Evolutionary conservation across 1,284 basidiomycete species (phyloP), one percentile per base, ranked within the genome.

Genomic region (Ceratobasidium sp.): DNA sequence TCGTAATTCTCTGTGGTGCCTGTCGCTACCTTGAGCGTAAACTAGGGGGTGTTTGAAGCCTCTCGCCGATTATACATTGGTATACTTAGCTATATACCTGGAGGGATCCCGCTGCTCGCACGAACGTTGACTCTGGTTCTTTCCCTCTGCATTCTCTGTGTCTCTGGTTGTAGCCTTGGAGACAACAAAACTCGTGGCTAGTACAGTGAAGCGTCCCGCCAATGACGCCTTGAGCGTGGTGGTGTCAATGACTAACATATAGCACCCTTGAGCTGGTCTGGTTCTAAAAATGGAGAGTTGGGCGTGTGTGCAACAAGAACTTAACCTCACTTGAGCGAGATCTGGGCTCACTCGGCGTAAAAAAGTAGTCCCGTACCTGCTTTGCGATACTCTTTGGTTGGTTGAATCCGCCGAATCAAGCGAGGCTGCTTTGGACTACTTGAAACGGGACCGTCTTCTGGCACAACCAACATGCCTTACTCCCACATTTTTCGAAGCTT

Each of bases 401-500:
- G 87, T 91, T 74, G 89, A 90, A 80, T 82, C 84, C 0, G 87
- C 86, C 78, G 85, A 86, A 54, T 90, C 90, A 0, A 80, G n/a
- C n/a, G n/a, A n/a, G n/a, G n/a, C n/a, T n/a, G n/a, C n/a, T n/a
- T n/a, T n/a, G n/a, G n/a, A n/a, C n/a, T n/a, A n/a, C n/a, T n/a
- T n/a, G n/a, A n/a, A n/a, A n/a, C n/a, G n/a, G n/a, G n/a, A n/a
- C n/a, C n/a, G n/a, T n/a, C n/a, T n/a, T n/a, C n/a, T 12, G 79
- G 83, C 48, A 88, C 88, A 12, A 81, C 50, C 3, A 33, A 64
- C 46, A n/a, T 52, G 33, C 79, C 77, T 3, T 71, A 79, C 16
- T 48, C 73, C 7, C 78, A 77, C 35, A 18, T 78, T 33, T 79
- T 78, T 44, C 74, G 70, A 62, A 79, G 77, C 54, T 76, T 65